Conservation (phyloP, 768 basidiomycete genomes). For the Russula virescens region DNA sequence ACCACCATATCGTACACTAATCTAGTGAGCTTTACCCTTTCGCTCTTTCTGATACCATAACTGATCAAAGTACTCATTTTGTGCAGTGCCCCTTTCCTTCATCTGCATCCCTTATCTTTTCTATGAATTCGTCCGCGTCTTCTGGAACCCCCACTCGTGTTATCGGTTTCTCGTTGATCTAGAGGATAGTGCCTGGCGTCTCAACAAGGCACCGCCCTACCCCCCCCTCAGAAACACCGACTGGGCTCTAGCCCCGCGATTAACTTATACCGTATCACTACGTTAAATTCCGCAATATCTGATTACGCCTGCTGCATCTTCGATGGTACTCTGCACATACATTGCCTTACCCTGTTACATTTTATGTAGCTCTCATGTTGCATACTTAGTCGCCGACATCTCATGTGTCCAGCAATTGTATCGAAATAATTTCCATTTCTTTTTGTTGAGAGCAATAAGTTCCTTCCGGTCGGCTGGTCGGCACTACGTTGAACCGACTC, state of each 20-base stretch:
- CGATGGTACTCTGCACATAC: constrained; percentile 13
- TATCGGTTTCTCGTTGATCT: not conserved
- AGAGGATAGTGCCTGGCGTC: not conserved
- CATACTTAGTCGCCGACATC: constrained; percentile 17
- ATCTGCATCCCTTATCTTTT: not conserved
- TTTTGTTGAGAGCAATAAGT: not conserved
- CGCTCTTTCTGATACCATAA: not conserved
- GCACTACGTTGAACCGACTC: not conserved
- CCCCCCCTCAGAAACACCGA: constrained; percentile 6
- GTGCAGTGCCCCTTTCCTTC: not conserved
- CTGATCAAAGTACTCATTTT: not conserved
- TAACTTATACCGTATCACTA: constrained; percentile 24
- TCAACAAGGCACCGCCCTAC: constrained; percentile 3
- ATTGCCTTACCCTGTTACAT: constrained; percentile 18
- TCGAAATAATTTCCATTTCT: constrained; percentile 4
- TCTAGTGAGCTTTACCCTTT: constrained; percentile 21
- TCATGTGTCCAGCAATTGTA: constrained; percentile 16
- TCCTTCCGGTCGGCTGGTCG: no score
- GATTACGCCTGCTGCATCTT: constrained; percentile 20
- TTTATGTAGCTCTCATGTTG: constrained; percentile 24
- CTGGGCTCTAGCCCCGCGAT: not conserved
- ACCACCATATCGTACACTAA: constrained; percentile 57
- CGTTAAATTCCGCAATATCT: constrained; percentile 21
- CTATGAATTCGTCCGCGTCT: not conserved
- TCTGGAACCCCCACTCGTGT: not conserved